Percentiles rank a stretch among this genome's conserved stretches.
phyloP scores from a whole-genome alignment of 2,329 filamentous ascomycete species.

The Taxawa tesnikishii region DNA sequence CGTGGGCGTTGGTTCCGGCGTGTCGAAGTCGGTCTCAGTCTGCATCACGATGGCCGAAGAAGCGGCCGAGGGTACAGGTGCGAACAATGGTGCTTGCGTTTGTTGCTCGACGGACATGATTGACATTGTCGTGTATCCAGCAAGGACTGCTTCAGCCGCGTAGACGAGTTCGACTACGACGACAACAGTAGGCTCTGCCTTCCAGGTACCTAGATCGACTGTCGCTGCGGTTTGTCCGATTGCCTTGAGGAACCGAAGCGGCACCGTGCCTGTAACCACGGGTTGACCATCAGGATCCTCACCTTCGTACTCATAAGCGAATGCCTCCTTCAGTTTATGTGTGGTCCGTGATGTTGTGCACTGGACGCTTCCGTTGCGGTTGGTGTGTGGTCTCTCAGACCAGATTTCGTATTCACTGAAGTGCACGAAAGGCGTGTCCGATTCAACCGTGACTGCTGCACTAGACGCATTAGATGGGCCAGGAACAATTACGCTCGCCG shows the following conservation, averaged over 20 bases:
- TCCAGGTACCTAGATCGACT: slow-evolving; percentile 22
- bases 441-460: slow-evolving; percentile 12
- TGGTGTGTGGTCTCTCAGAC: slow-evolving; percentile 13
- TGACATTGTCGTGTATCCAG: slow-evolving; percentile 5
- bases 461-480: slow-evolving; percentile 1
- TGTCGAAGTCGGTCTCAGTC: too few species aligned
- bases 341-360: slow-evolving; percentile 21
- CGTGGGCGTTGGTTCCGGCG: too few species aligned
- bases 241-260: slow-evolving; percentile 3
- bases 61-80: too few species aligned
- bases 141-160: slow-evolving; percentile 11
- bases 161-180: slow-evolving; percentile 29
- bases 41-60: too few species aligned
- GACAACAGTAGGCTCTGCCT: slow-evolving; percentile 28
- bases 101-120: slow-evolving; percentile 8
- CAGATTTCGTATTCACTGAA: slow-evolving; percentile 32
- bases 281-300: slow-evolving; percentile 16
- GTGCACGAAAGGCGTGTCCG: slow-evolving; percentile 27
- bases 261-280: slow-evolving; percentile 14
- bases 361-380: slow-evolving; percentile 15
- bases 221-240: slow-evolving; percentile 8
- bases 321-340: slow-evolving; percentile 21
- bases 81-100: too few species aligned
- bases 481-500: slow-evolving; percentile 9
- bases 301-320: slow-evolving; percentile 24